A percentile compares a stretch with the other conserved stretches of the same genome.
Conservation (phyloP, 805 yeast species). For the Starmerella powellii region DNA sequence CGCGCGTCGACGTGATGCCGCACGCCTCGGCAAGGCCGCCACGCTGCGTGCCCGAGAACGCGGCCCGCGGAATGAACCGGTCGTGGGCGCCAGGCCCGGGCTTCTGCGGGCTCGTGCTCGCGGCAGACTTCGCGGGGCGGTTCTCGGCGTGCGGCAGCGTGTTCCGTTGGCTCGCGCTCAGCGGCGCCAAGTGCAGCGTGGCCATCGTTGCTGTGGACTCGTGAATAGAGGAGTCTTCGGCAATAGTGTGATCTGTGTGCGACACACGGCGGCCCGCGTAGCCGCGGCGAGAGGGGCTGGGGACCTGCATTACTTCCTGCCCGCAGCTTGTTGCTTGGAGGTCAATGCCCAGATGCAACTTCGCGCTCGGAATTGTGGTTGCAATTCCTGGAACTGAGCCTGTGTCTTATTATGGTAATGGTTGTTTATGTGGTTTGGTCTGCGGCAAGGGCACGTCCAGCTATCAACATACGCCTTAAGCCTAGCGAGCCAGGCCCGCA, state of each 20-base stretch:
- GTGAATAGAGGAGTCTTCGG: too few relatives aligned
- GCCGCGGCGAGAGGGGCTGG: too few relatives aligned
- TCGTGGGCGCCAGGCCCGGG: not conserved
- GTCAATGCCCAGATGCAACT: too few relatives aligned
- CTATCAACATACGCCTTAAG: too few relatives aligned
- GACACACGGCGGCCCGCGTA: not conserved
- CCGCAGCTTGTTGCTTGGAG: too few relatives aligned
- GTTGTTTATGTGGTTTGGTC: too few relatives aligned
- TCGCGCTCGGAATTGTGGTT: too few relatives aligned
- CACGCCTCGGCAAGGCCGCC: slow-evolving; percentile 32
- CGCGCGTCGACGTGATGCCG: slow-evolving; percentile 72
- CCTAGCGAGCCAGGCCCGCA: too few relatives aligned
- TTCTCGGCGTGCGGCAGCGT: not conserved
- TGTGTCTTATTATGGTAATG: too few relatives aligned
- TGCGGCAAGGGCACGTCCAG: too few relatives aligned
- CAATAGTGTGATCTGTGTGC: slow-evolving; percentile 1
- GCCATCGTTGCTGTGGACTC: slow-evolving; percentile 3
- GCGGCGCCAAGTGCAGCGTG: not conserved
- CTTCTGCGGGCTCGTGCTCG: not conserved
- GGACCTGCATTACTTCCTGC: too few relatives aligned
- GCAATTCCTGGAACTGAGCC: too few relatives aligned
- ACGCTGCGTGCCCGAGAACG: not conserved
- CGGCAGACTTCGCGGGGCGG: not conserved
- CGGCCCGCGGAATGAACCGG: slow-evolving; percentile 4
- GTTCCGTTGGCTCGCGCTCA: not conserved